A percentile compares a stretch with the other conserved stretches of the same genome.
Evolutionary conservation across 192 early-diverging fungal genomes (phyloP).

Genomic region (Coemansia brasiliensis): DNA sequence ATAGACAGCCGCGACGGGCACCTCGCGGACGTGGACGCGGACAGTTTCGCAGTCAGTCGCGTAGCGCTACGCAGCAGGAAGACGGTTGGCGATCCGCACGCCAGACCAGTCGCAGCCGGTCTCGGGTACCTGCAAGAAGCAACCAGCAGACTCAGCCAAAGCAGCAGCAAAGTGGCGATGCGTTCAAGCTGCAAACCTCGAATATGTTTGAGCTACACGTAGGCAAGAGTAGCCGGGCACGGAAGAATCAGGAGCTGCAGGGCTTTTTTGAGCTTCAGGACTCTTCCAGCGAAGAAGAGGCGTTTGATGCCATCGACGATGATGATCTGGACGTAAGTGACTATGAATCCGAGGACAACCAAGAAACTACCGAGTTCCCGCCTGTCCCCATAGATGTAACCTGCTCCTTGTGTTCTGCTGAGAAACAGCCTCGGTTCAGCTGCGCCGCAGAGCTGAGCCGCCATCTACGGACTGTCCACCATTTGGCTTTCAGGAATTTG

Average conservation of each 20-base stretch:
- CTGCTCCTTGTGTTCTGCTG: constrained; percentile 69
- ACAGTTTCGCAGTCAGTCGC: constrained; percentile 11
- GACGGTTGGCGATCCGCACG: constrained; percentile 16
- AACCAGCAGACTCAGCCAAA: constrained; percentile 10
- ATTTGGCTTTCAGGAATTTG: constrained; percentile 66
- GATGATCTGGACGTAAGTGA: constrained; percentile 40
- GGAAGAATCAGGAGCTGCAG: constrained; percentile 39
- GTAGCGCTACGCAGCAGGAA: constrained; percentile 6
- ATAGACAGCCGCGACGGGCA: constrained; percentile 9
- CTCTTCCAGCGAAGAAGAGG: constrained; percentile 32
- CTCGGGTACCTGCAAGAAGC: constrained; percentile 25
- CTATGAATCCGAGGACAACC: constrained; percentile 53
- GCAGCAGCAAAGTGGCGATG: constrained; percentile 10
- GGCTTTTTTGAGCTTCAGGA: constrained; percentile 47
- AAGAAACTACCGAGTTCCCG: constrained; percentile 43
- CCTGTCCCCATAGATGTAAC: constrained; percentile 58
- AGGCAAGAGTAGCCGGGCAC: constrained; percentile 40
- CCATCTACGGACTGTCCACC: constrained; percentile 68
- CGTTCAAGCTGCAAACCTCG: constrained; percentile 33
- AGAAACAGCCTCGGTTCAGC: constrained; percentile 36
- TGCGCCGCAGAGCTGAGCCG: constrained; percentile 64
- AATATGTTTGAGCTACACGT: constrained; percentile 49
- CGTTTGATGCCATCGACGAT: constrained; percentile 44
- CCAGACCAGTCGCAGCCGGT: constrained; percentile 32
- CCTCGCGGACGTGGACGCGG: constrained; percentile 15